Base-by-base conservation (phyloP, 2,329 filamentous ascomycete species). In the Talaromyces sp. region DNA sequence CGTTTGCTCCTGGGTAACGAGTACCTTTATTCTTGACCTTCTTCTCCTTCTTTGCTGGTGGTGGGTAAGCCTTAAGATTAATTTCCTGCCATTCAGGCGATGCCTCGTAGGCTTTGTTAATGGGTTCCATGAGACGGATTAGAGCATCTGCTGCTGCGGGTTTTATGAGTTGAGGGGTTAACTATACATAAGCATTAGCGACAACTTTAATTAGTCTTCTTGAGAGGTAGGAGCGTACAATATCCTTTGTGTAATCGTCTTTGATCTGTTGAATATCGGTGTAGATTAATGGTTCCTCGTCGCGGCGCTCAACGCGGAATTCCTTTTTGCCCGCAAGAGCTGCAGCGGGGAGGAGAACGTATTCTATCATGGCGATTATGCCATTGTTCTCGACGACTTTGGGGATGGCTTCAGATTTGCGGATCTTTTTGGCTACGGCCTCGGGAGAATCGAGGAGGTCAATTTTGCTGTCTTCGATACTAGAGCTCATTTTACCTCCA, bases 141-240 rank as follows among this genome's bases (percentile, higher is more conserved):
- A 99, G 84, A 10, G 87, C 91, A 59, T 87, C 84, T 4, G 90
- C 86, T 6, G 96, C 88, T 10, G 91, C 92, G 17, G 89, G 85
- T 82, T 99, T 98, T 61, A 98, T 83, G 15, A 90, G 80, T 82
- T 97, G 93, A 0, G 95, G 95, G 1, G 90, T 92, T 68, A 97
- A 85, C 85, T 89, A 54, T 19, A 22, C n/a, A 0, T 31, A 31
- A 13, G 10, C 4, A 33, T 37, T 54, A 54, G 31, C 8, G 22
- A 33, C 9, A 8, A 1, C 1, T 31, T n/a, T 27, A 33, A 3
- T 33, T 5, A 33, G 5, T 11, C 25, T 9, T 17, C 27, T 27
- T 15, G 19, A 10, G 15, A 3, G 45, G 5, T 5, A 9, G 7
- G 25, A 4, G 82, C 86, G 69, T 84, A 92, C 89, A 69, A 90